Percentiles rank a stretch among this genome's conserved stretches.
Conservation (phyloP, 2,329 filamentous ascomycete species). For the Diaporthe longicolla region DNA sequence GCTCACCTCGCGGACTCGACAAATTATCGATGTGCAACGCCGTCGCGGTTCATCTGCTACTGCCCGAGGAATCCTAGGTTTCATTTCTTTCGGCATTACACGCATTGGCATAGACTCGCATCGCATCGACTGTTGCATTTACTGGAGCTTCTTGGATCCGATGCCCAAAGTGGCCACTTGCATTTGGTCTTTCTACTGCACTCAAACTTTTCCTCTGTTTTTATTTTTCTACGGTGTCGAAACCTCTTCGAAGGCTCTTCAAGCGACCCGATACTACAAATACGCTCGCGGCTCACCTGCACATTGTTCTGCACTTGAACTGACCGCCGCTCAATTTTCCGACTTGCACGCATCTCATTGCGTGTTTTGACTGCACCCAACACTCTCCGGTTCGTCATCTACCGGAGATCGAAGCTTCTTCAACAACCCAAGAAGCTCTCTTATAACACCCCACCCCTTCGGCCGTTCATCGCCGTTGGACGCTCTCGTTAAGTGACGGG, state of each 20-base stretch:
- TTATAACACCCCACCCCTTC: slow-evolving; percentile 1
- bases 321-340: slow-evolving; percentile 25
- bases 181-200: slow-evolving; percentile 39
- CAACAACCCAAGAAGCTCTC: slow-evolving; percentile 32
- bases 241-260: slow-evolving; percentile 18
- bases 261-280: slow-evolving; percentile 29
- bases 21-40: slow-evolving; percentile 30
- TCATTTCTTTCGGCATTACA: slow-evolving; percentile 48
- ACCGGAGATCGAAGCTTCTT: slow-evolving; percentile 34
- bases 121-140: slow-evolving; percentile 46
- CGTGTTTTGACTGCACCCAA: slow-evolving; percentile 22
- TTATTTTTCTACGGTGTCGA: slow-evolving; percentile 31
- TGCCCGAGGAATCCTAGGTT: slow-evolving; percentile 39
- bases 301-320: slow-evolving; percentile 27
- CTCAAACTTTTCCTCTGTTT: slow-evolving; percentile 33
- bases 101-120: slow-evolving; percentile 50
- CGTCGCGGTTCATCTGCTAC: slow-evolving; percentile 34
- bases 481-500: slow-evolving; percentile 34
- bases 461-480: slow-evolving; percentile 14
- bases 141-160: slow-evolving; percentile 48
- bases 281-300: slow-evolving; percentile 21
- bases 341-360: slow-evolving; percentile 30
- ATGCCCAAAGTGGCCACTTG: slow-evolving; percentile 41
- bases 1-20: slow-evolving; percentile 36
- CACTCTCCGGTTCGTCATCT: slow-evolving; percentile 40